A percentile compares a stretch with the other conserved stretches of the same genome.
phyloP scores from a whole-genome alignment of 305 asterid species.

The Solanum hybrid region DNA sequence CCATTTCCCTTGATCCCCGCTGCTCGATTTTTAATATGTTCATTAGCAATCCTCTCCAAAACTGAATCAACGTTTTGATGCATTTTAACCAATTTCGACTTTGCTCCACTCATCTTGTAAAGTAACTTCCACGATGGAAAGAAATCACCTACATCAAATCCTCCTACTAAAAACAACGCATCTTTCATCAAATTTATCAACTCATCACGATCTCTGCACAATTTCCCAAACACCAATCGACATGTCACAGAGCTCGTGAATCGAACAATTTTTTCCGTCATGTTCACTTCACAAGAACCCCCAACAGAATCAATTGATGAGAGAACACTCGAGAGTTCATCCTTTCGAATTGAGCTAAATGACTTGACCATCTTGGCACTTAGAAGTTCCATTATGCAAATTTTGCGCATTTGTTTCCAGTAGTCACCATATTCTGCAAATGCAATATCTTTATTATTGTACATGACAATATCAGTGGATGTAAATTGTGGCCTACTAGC shows the following conservation, averaged over 20 bases:
- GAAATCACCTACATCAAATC: not conserved
- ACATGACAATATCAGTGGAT: conserved; percentile 22
- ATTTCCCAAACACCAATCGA: conserved; percentile 14
- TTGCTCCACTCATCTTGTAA: not conserved
- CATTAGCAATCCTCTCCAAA: not conserved
- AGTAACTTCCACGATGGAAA: conserved; percentile 8
- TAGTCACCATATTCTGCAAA: conserved; percentile 9
- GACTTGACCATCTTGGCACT: not conserved
- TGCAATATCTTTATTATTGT: conserved; percentile 19
- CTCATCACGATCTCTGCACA: not conserved
- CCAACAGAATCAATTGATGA: not conserved
- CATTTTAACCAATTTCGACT: not conserved
- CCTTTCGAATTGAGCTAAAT: conserved; percentile 13
- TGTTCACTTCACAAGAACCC: not conserved
- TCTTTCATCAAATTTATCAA: not conserved
- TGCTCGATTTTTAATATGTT: not conserved
- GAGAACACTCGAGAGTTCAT: conserved; percentile 6
- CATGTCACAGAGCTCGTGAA: conserved; percentile 2
- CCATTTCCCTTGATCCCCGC: not conserved
- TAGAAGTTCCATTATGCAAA: not conserved
- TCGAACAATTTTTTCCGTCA: not conserved
- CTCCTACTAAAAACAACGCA: conserved; percentile 5
- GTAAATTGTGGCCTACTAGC: conserved; percentile 32
- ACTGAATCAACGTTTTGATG: not conserved
- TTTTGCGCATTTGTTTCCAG: not conserved